These are phyloP conservation scores for Aspergillus campestris DNA, from an alignment of 495 filamentous ascomycete species.

Conservation along the genomic window DNA sequence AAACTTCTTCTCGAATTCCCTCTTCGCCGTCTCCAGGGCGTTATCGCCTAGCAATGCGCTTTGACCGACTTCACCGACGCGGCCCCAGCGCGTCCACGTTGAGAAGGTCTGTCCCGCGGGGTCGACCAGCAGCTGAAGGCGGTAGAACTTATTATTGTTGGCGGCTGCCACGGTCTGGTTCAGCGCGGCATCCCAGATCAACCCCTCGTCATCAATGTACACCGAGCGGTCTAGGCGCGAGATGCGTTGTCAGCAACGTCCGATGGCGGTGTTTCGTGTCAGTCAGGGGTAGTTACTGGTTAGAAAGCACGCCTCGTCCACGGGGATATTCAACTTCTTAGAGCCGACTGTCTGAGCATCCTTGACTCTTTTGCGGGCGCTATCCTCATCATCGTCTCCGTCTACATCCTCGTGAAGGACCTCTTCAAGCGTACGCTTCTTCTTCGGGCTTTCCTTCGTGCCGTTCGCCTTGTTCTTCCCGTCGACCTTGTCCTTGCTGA, in stretches of 20 bases:
- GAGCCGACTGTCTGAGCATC: conserved; percentile 35
- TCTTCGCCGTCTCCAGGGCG: conserved; percentile 36
- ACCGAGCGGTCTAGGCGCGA: conserved; percentile 32
- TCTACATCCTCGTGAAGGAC: not conserved
- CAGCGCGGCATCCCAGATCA: conserved; percentile 53
- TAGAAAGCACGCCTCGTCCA: conserved; percentile 41
- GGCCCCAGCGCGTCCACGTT: conserved; percentile 68
- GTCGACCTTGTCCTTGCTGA: conserved; percentile 6
- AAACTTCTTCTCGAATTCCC: conserved; percentile 64
- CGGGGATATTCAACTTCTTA: conserved; percentile 33
- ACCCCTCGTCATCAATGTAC: conserved; percentile 51
- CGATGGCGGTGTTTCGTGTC: not conserved
- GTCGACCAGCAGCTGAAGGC: conserved; percentile 41
- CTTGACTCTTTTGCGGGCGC: conserved; percentile 27
- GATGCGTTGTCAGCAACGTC: not conserved
- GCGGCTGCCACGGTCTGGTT: conserved; percentile 41
- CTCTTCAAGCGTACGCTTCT: conserved; percentile 19
- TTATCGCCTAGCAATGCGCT: conserved; percentile 36
- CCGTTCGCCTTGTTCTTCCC: conserved; percentile 14
- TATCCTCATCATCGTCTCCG: not conserved
- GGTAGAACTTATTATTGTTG: conserved; percentile 72
- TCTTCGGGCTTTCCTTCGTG: conserved; percentile 17
- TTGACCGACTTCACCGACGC: conserved; percentile 67
- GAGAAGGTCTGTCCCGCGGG: conserved; percentile 25
- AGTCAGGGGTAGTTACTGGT: conserved; percentile 22